Evolutionary conservation across 768 basidiomycete species (phyloP).

Genomic region (Phallus indusiatus): DNA sequence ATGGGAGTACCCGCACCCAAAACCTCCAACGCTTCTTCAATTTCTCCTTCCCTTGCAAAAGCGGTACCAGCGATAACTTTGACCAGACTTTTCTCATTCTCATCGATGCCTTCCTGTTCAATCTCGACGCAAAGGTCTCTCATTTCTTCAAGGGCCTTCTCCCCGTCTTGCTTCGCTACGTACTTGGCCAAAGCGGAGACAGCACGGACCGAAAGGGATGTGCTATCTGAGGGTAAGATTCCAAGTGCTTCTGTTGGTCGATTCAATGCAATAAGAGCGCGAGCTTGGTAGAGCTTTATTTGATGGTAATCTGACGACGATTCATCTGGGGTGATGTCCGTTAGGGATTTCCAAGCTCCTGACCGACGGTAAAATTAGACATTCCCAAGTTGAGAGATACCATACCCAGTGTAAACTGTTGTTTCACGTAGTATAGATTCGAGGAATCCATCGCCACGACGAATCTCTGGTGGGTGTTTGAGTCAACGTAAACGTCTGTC

Average conservation of each 20-base stretch:
- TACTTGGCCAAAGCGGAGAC: constrained; percentile 67
- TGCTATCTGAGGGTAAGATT: constrained; percentile 46
- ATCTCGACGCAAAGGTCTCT: constrained; percentile 82
- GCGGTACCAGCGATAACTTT: constrained; percentile 80
- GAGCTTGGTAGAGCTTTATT: constrained; percentile 66
- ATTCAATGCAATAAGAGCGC: constrained; percentile 64
- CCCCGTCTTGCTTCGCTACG: constrained; percentile 32
- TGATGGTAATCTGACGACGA: constrained; percentile 56
- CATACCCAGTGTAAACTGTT: constrained; percentile 67
- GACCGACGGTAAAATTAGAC: neutral
- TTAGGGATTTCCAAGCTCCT: constrained; percentile 65
- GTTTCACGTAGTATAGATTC: constrained; percentile 58
- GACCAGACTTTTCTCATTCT: constrained; percentile 64
- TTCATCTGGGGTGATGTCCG: constrained; percentile 45
- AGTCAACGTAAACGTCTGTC: too few relatives aligned
- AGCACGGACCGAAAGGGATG: constrained; percentile 62
- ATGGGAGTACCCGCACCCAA: constrained; percentile 57
- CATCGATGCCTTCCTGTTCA: constrained; percentile 58
- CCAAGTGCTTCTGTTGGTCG: constrained; percentile 46
- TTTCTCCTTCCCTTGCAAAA: constrained; percentile 73
- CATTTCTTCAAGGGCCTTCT: constrained; percentile 63
- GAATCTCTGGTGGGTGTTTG: neutral
- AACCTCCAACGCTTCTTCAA: constrained; percentile 89
- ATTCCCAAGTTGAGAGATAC: neutral
- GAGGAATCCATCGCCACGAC: constrained; percentile 42